A percentile compares a stretch with the other conserved stretches of the same genome.
phyloP scores from a whole-genome alignment of 768 basidiomycete species.

The Leccinum truebloodii region DNA sequence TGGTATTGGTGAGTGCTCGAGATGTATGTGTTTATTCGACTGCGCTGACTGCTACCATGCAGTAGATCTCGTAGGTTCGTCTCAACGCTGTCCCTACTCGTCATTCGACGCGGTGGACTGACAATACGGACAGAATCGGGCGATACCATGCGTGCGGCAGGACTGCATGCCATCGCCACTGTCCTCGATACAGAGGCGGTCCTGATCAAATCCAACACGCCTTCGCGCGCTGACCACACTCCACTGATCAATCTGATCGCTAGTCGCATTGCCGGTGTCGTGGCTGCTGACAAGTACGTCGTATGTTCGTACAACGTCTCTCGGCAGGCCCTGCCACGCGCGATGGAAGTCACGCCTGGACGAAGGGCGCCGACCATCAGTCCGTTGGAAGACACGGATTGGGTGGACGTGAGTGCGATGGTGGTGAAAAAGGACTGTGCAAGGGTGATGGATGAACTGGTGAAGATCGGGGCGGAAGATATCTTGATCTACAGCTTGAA shows the following conservation, averaged over 20 bases:
- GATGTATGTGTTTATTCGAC: neutral
- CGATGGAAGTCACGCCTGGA: constrained; percentile 80
- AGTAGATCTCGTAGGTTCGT: constrained; percentile 93
- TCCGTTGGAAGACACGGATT: constrained; percentile 76
- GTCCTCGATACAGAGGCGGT: constrained; percentile 87
- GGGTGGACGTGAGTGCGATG: constrained; percentile 94
- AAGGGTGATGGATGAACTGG: constrained; percentile 85
- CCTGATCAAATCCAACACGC: constrained; percentile 76
- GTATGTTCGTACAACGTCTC: constrained; percentile 90
- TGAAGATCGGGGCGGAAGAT: constrained; percentile 84
- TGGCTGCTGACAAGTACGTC: constrained; percentile 85
- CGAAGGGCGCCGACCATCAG: constrained; percentile 86
- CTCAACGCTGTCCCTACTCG: constrained; percentile 27
- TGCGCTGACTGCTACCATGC: constrained; percentile 3
- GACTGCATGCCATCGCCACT: constrained; percentile 90
- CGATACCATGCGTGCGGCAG: constrained; percentile 99
- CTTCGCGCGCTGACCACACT: constrained; percentile 61
- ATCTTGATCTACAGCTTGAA: constrained; percentile 86
- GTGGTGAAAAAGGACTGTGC: constrained; percentile 82
- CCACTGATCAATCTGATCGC: constrained; percentile 79
- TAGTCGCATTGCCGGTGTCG: constrained; percentile 86
- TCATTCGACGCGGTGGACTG: neutral
- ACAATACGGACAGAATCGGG: constrained; percentile 75
- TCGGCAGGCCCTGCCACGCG: constrained; percentile 60
- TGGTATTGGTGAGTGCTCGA: constrained; percentile 74